Evolutionary conservation across 148 eudicot species (phyloP).

Genomic region (Rhododendron molle): DNA sequence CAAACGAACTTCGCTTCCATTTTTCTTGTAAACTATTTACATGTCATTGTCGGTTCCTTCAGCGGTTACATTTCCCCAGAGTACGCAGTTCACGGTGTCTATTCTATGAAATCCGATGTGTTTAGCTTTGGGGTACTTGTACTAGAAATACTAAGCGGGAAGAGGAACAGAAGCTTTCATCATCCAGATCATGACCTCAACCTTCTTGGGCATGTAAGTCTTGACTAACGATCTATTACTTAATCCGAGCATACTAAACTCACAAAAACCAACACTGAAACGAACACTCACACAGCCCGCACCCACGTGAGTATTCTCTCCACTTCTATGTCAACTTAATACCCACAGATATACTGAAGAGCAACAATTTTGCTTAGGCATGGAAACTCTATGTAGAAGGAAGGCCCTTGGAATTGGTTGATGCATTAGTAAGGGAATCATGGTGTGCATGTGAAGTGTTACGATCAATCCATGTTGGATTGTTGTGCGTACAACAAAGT

Average conservation of each 20-base stretch:
- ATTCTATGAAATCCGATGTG: slow-evolving; percentile 26
- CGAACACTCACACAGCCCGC: neutral
- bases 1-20: no score
- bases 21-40: neutral
- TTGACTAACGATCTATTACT: no score
- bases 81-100: slow-evolving; percentile 20
- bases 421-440: neutral
- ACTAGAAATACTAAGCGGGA: slow-evolving; percentile 21
- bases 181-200: no score
- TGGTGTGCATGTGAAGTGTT: neutral
- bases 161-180: no score
- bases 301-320: neutral
- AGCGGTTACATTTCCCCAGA: slow-evolving; percentile 43
- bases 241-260: neutral
- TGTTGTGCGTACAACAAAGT: slow-evolving; percentile 27
- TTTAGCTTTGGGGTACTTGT: slow-evolving; percentile 40
- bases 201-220: no score
- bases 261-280: neutral
- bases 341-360: neutral
- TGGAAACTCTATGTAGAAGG: slow-evolving; percentile 16
- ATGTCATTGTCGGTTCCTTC: neutral
- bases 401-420: slow-evolving; percentile 16
- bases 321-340: neutral
- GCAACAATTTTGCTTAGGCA: neutral
- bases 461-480: slow-evolving; percentile 9